Base-by-base conservation (phyloP, 2,329 filamentous ascomycete species). In the Aspergillus japonicus region DNA sequence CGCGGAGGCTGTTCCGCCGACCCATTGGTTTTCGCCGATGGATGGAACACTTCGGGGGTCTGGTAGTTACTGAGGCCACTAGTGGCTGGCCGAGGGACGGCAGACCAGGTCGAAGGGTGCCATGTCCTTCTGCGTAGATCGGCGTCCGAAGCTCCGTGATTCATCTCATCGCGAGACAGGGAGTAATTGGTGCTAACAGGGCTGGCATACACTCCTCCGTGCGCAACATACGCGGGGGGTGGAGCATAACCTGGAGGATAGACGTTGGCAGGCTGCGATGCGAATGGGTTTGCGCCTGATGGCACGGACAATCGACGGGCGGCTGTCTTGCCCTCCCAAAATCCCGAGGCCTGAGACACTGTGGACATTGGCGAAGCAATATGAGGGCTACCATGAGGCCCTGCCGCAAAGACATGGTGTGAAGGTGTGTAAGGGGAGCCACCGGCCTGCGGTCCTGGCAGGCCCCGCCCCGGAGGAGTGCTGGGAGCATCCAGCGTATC, bases 51-150 rank as follows among this genome's bases (percentile, higher is more conserved):
- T 75, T 88, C 85, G 5, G 90, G 87, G 5, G 87, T 91, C 62
- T 90, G 86, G 44, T 91, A 89, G 64, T 91, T 89, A 68, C 86
- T 90, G 56, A 96, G 75, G 16, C 89, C 85, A 75, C 90, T 93
- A 14, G 88, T 89, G 16, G 85, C 83, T 52, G 88, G 86, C 33
- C 87, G 80, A 61, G 83, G 82, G 62, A 86, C 87, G 63, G 83
- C 84, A 16, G 87, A 89, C 62, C 92, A 75, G 4, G 78, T 78
- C 2, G 78, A 90, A 0, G 92, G 91, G 75, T 97, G 93, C 93
- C 93, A 97, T 2, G 93, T 97, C 56, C 92, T 85, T 62, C 93
- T 83, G 64, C 92, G 87, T 85, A 88, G 91, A 57, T 91, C 89
- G 47, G 92, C 88, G 63, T 96, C 92, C 0, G 84, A 78, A 6